A percentile compares a stretch with the other conserved stretches of the same genome.
phyloP scores from a whole-genome alignment of 2,329 filamentous ascomycete genomes.

The Mycocentrospora acerina region DNA sequence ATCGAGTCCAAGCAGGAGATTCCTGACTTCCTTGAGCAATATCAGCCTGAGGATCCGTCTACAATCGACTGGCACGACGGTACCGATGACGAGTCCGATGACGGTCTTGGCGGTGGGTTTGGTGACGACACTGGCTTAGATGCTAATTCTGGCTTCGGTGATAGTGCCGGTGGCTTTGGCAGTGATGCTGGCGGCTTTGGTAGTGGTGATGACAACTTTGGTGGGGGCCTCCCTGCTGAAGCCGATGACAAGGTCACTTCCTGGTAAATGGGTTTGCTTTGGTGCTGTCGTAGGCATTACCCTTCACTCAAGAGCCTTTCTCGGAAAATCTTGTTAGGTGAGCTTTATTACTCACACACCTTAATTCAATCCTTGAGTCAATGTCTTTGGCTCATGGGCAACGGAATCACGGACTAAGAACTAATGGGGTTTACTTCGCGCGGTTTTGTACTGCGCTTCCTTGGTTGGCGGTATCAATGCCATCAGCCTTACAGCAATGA shows the following conservation, averaged over 20 bases:
- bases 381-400: neutral
- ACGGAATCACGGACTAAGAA: slow-evolving; percentile 2
- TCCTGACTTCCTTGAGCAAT: slow-evolving; percentile 75
- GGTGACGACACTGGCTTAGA: slow-evolving; percentile 10
- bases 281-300: slow-evolving; percentile 1
- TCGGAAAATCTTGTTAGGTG: no score
- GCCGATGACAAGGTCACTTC: slow-evolving; percentile 25
- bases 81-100: slow-evolving; percentile 40
- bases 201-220: slow-evolving; percentile 7
- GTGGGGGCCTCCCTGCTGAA: slow-evolving; percentile 17
- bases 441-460: slow-evolving; percentile 14
- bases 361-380: neutral
- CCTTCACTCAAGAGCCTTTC: no score
- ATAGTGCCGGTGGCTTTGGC: slow-evolving; percentile 9
- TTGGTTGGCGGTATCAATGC: slow-evolving; percentile 9
- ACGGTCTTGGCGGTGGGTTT: slow-evolving; percentile 19
- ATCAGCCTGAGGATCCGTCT: slow-evolving; percentile 60
- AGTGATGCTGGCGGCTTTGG: slow-evolving; percentile 6
- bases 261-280: slow-evolving; percentile 23
- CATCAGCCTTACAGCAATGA: slow-evolving; percentile 6
- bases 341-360: neutral
- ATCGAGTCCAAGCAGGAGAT: slow-evolving; percentile 76
- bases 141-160: slow-evolving; percentile 10
- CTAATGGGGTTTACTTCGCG: slow-evolving; percentile 5
- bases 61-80: slow-evolving; percentile 57